Evolutionary conservation across 2,329 filamentous ascomycete species (phyloP).

Genomic region (Alternaria infectoria): DNA sequence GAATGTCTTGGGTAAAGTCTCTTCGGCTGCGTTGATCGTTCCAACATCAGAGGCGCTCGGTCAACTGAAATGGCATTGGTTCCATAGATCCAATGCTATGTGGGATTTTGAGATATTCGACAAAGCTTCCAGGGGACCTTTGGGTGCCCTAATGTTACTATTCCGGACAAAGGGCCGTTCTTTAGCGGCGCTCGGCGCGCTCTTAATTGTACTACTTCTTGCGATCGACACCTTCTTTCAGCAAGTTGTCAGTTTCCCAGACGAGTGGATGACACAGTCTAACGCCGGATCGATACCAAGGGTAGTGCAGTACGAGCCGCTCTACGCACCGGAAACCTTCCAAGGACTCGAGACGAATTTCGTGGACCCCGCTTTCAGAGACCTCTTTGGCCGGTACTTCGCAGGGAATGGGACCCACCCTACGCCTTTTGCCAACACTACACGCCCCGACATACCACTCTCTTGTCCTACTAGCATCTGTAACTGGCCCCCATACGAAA

Average conservation of each 20-base stretch:
- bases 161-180: constrained; percentile 22
- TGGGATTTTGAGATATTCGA: constrained; percentile 44
- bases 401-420: no score
- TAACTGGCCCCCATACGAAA: constrained; percentile 35
- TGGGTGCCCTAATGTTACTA: constrained; percentile 16
- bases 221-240: no score
- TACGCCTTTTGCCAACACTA: background rate
- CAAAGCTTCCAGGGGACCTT: constrained; percentile 23
- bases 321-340: no score
- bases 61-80: constrained; percentile 39
- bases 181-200: constrained; percentile 9
- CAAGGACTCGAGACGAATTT: no score
- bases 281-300: no score
- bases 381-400: no score
- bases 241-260: no score
- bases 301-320: no score
- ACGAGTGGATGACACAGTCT: no score
- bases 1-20: no score
- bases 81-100: constrained; percentile 20
- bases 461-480: constrained; percentile 40
- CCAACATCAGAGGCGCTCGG: constrained; percentile 34
- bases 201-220: no score
- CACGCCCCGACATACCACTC: constrained; percentile 31
- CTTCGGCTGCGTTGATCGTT: constrained; percentile 2
- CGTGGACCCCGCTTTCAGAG: no score